Percentiles rank a stretch among this genome's conserved stretches.
Evolutionary conservation across 192 early-diverging fungal genomes (phyloP).

Genomic region (Rhizophagus prolifer): DNA sequence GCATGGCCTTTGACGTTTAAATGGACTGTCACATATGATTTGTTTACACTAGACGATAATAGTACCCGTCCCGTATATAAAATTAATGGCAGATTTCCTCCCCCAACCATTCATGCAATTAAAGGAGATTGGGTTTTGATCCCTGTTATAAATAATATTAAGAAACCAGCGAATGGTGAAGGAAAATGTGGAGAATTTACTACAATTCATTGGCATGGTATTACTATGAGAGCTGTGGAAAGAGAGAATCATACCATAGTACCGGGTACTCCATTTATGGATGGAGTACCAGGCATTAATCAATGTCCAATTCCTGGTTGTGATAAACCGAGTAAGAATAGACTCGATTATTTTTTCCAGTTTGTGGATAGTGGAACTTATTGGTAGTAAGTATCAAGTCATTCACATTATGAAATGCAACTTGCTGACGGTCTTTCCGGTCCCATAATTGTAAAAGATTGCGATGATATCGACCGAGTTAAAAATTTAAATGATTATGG

Average conservation of each 20-base stretch:
- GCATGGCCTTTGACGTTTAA: too few species aligned
- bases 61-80: too few species aligned
- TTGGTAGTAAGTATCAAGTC: slow-evolving; percentile 69
- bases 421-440: slow-evolving; percentile 70
- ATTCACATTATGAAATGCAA: slow-evolving; percentile 58
- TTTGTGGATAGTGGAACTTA: slow-evolving; percentile 36
- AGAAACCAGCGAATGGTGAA: too few species aligned
- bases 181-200: too few species aligned
- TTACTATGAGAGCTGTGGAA: slow-evolving; percentile 50
- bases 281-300: slow-evolving; percentile 58
- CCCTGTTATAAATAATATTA: slow-evolving; percentile 41
- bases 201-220: slow-evolving; percentile 61
- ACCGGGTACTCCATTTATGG: slow-evolving; percentile 51
- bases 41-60: too few species aligned
- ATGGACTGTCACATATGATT: too few species aligned
- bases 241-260: too few species aligned
- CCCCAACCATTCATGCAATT: slow-evolving; percentile 45
- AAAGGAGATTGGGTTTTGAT: slow-evolving; percentile 45
- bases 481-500: not conserved
- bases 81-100: too few species aligned
- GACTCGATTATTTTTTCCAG: slow-evolving; percentile 21
- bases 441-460: slow-evolving; percentile 49
- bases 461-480: too few species aligned
- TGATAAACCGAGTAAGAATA: slow-evolving; percentile 53
- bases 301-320: slow-evolving; percentile 64